phyloP scores from a whole-genome alignment of 768 basidiomycete species.

The Suillus variegatus region DNA sequence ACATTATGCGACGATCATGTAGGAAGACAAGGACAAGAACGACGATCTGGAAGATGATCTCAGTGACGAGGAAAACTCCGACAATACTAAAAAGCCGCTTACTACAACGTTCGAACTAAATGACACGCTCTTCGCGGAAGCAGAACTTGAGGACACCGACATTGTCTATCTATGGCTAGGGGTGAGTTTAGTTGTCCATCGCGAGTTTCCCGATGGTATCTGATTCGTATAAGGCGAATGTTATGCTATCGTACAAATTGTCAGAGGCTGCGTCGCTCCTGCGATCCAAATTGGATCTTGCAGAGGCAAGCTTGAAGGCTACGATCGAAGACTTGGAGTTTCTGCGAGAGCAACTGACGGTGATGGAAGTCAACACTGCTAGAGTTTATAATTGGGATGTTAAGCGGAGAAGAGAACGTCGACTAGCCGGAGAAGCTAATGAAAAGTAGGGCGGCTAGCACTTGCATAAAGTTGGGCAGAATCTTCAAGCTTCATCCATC shows the following conservation, averaged over 20 bases:
- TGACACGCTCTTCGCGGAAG: slow-evolving; percentile 93
- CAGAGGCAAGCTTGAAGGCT: slow-evolving; percentile 64
- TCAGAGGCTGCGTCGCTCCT: slow-evolving; percentile 76
- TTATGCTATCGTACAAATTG: slow-evolving; percentile 94
- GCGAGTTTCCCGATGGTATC: neutral
- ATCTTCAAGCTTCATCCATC: too few relatives aligned
- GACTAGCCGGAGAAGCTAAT: slow-evolving; percentile 40
- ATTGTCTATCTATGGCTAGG: slow-evolving; percentile 96
- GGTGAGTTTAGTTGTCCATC: slow-evolving; percentile 47
- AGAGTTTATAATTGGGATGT: slow-evolving; percentile 97
- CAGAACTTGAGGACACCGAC: slow-evolving; percentile 83
- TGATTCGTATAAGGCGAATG: slow-evolving; percentile 73
- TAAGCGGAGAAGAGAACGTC: slow-evolving; percentile 67
- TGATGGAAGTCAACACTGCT: slow-evolving; percentile 96
- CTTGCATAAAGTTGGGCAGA: too few relatives aligned
- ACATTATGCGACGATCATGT: slow-evolving; percentile 1
- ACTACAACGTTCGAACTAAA: slow-evolving; percentile 93
- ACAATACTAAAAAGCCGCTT: slow-evolving; percentile 48
- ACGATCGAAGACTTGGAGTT: slow-evolving; percentile 90
- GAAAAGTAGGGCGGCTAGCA: slow-evolving; percentile 8
- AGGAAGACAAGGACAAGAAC: slow-evolving; percentile 61
- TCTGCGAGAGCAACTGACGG: slow-evolving; percentile 89
- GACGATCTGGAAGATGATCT: slow-evolving; percentile 57
- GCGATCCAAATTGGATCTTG: slow-evolving; percentile 69
- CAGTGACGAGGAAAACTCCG: slow-evolving; percentile 48